phyloP scores from a whole-genome alignment of 176 grass and related monocot species.

The Bolboschoenus planiculmis region DNA sequence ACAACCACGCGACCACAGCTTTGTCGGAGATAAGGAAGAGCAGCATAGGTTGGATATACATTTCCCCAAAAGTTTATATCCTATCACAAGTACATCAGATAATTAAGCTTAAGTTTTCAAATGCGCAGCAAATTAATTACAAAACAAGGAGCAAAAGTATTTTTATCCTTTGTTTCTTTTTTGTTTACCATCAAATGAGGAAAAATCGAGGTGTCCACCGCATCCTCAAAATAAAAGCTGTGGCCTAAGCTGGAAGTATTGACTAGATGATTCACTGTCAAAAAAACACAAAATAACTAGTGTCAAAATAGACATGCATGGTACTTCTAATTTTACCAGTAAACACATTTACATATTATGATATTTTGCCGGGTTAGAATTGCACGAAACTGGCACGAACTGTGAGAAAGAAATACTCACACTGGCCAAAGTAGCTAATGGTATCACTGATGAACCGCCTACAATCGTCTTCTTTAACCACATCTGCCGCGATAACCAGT shows the following conservation, averaged over 20 bases:
- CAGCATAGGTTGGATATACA: slow-evolving; percentile 78
- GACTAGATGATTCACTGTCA: slow-evolving; percentile 84
- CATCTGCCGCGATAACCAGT: slow-evolving; percentile 74
- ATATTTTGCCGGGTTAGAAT: background rate
- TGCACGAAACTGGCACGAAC: background rate
- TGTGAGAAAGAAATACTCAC: slow-evolving; percentile 34
- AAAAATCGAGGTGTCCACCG: slow-evolving; percentile 57
- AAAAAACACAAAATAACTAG: background rate
- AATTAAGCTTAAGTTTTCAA: background rate
- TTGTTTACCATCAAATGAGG: slow-evolving; percentile 71
- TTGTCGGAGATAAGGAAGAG: slow-evolving; percentile 60
- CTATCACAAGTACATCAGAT: slow-evolving; percentile 9
- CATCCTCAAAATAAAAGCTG: slow-evolving; percentile 81
- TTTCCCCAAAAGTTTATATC: slow-evolving; percentile 97
- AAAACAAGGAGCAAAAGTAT: background rate
- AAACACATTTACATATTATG: background rate
- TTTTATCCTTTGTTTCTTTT: background rate
- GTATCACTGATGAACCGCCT: slow-evolving; percentile 59
- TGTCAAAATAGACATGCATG: slow-evolving; percentile 1
- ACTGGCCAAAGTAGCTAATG: slow-evolving; percentile 70
- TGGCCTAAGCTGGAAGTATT: slow-evolving; percentile 79
- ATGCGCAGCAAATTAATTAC: slow-evolving; percentile 6
- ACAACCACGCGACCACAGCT: slow-evolving; percentile 56
- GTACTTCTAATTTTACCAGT: background rate
- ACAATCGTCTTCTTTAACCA: slow-evolving; percentile 87